Conservation (phyloP, 2,329 filamentous ascomycete genomes). For the Sclerotinia trifoliorum region DNA sequence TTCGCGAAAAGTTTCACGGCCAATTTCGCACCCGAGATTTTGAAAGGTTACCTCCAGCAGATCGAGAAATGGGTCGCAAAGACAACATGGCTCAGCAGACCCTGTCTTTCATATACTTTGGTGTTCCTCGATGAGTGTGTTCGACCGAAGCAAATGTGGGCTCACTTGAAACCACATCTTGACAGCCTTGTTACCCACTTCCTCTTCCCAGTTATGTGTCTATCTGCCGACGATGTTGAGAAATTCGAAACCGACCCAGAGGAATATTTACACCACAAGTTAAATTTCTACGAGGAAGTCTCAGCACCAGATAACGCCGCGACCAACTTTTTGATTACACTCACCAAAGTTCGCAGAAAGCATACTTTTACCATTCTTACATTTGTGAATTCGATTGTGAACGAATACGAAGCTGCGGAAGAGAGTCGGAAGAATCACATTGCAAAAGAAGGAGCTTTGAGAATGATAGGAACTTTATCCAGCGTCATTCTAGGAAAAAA, state of each 20-base stretch:
- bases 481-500: constrained; percentile 96
- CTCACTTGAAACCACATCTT: constrained; percentile 87
- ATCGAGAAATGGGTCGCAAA: constrained; percentile 98
- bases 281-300: constrained; percentile 97
- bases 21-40: constrained; percentile 91
- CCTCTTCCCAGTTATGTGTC: constrained; percentile 91
- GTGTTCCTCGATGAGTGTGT: constrained; percentile 97
- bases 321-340: constrained; percentile 91
- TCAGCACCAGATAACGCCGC: constrained; percentile 93
- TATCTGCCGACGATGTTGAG: constrained; percentile 87
- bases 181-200: constrained; percentile 92
- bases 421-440: constrained; percentile 90
- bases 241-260: constrained; percentile 92
- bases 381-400: constrained; percentile 94
- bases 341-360: constrained; percentile 92
- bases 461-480: constrained; percentile 95
- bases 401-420: constrained; percentile 80
- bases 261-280: constrained; percentile 93
- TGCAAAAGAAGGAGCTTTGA: constrained; percentile 91
- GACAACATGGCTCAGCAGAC: constrained; percentile 90
- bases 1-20: constrained; percentile 90
- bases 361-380: constrained; percentile 93
- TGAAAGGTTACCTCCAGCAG: constrained; percentile 90
- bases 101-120: constrained; percentile 88
- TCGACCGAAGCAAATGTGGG: constrained; percentile 96